phyloP scores from a whole-genome alignment of 371 early-diverging fungal genomes.

The Coemansia linderi region DNA sequence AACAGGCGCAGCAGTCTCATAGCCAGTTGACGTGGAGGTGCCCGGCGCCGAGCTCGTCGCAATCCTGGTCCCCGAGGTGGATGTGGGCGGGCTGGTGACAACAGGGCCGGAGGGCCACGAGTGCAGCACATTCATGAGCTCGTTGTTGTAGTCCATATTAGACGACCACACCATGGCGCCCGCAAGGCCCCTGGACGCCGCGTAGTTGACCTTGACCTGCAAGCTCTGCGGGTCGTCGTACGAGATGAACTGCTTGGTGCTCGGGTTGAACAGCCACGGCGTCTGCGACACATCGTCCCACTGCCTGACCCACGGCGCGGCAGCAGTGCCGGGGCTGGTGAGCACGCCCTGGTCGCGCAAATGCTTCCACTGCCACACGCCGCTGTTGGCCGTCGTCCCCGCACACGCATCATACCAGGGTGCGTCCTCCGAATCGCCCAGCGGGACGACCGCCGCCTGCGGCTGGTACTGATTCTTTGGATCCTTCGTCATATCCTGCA shows the following conservation, averaged over 20 bases:
- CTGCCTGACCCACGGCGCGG: constrained; percentile 60
- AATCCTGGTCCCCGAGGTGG: constrained; percentile 59
- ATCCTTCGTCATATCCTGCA: constrained; percentile 55
- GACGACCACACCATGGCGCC: constrained; percentile 69
- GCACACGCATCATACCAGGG: constrained; percentile 42
- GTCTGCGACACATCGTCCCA: constrained; percentile 64
- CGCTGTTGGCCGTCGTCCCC: constrained; percentile 52
- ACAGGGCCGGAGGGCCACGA: constrained; percentile 20
- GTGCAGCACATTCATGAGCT: constrained; percentile 28
- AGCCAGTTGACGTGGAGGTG: constrained; percentile 38
- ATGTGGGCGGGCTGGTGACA: constrained; percentile 45
- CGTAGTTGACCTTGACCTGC: constrained; percentile 61
- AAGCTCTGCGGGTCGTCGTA: constrained; percentile 68
- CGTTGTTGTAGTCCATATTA: constrained; percentile 55
- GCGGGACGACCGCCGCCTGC: constrained; percentile 13
- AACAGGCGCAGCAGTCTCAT: not conserved
- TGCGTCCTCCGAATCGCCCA: constrained; percentile 35
- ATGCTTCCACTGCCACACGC: constrained; percentile 59
- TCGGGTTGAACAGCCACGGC: constrained; percentile 66
- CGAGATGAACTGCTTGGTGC: constrained; percentile 60
- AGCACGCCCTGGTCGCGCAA: constrained; percentile 57
- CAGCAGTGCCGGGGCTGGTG: constrained; percentile 51
- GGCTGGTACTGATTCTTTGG: constrained; percentile 26
- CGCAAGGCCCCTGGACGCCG: constrained; percentile 56
- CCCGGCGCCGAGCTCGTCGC: constrained; percentile 54